Base-by-base conservation (phyloP, 768 basidiomycete species). In the Aureoboletus auriporus region DNA sequence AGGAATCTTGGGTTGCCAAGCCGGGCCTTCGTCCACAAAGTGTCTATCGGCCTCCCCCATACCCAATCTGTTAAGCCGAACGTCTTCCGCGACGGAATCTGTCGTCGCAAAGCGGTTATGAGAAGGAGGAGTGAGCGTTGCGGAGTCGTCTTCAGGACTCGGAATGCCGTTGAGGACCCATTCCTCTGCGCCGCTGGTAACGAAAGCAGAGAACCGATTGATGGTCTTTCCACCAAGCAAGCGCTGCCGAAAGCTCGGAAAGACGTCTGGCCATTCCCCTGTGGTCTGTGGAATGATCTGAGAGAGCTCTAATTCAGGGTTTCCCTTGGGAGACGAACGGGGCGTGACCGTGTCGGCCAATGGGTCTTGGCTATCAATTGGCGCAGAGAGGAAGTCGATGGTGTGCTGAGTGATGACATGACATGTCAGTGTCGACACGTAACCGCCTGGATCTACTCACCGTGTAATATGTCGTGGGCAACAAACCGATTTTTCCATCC, bases 161-260 rank as follows among this genome's bases (percentile, higher is more conserved):
- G 57, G 64, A 26, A 68, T 71, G 5, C 89, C 89, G 42, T 84
- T 79, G n/a, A 91, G 75, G 8, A 91, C 76, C 70, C 83, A 92
- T 44, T 84, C 83, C 63, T 92, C 89, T 9, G 89, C 89, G 31
- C 89, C 89, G 49, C 84, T 89, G 7, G 86, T 89, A 12, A 92
- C 89, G 63, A 91, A 92, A 47, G 76, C 84, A 1, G 88, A 89
- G 68, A 92, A 92, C n/a, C 89, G 77, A 63, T 91, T 90, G 46
- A 91, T 66, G 39, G 80, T 81, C 66, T 84, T 89, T 9, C 89
- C 87, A 28, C 86, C 82, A 1, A 92, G 77, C 0, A 91, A 72
- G 54, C 80, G 84, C 46, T 79, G 79, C 8, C 82, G 72, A 57
- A 89, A 85, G 63, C 79, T 86, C 2, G 86, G 85, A 53, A 85